These are phyloP conservation scores for Aspergillus alliaceus DNA, from an alignment of 2,329 filamentous ascomycete species.

Conservation along the genomic window DNA sequence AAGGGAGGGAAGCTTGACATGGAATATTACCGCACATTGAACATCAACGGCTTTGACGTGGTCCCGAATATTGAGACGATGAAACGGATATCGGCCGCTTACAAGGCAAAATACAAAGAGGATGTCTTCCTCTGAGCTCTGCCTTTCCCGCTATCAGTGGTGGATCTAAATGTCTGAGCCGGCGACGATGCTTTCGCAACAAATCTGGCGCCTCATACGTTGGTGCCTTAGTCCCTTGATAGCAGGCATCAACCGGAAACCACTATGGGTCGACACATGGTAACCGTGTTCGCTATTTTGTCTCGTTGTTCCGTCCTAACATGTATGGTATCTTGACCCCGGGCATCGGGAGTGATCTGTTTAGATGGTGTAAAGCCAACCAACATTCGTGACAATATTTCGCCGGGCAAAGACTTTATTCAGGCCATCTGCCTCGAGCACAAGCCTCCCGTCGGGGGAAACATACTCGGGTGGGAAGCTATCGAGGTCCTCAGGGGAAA, in stretches of 20 bases:
- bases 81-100: constrained; percentile 28
- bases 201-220: not conserved
- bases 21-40: constrained; percentile 28
- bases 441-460: constrained; percentile 16
- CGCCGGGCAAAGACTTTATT: constrained; percentile 20
- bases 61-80: constrained; percentile 29
- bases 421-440: constrained; percentile 21
- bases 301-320: not conserved
- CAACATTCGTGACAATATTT: constrained; percentile 28
- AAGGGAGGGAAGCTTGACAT: constrained; percentile 24
- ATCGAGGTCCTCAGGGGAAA: constrained; percentile 9
- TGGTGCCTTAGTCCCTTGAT: not conserved
- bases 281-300: not conserved
- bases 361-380: constrained; percentile 24
- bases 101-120: constrained; percentile 25
- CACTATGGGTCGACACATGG: too few species aligned
- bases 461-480: constrained; percentile 11
- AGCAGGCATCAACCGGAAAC: too few species aligned
- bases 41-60: constrained; percentile 29
- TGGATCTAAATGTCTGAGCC: not conserved
- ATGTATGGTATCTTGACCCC: not conserved
- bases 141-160: not conserved
- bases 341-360: not conserved
- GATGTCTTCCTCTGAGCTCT: constrained; percentile 23
- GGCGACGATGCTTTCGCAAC: not conserved